Evolutionary conservation across 805 yeast genomes (phyloP).

Genomic region (Zygotorulaspora danielsina): DNA sequence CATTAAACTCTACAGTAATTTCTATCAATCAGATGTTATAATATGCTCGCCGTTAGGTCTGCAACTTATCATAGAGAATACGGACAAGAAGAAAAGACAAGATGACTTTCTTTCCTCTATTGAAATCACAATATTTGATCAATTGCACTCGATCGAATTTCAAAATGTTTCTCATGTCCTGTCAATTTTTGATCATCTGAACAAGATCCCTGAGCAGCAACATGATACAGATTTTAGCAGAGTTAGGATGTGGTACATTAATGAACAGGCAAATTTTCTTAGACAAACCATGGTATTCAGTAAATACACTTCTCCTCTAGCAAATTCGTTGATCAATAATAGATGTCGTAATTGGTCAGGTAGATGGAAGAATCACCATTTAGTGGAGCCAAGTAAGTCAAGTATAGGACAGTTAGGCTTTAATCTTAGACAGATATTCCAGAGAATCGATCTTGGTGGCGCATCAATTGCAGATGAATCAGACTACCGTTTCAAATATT

Average conservation of each 20-base stretch:
- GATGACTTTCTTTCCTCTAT: conserved; percentile 84
- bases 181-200: conserved; percentile 61
- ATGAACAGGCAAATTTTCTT: conserved; percentile 66
- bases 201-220: conserved; percentile 71
- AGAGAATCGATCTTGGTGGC: conserved; percentile 55
- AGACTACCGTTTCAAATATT: conserved; percentile 75
- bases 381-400: conserved; percentile 44
- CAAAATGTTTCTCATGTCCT: conserved; percentile 91
- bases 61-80: conserved; percentile 68
- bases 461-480: conserved; percentile 61
- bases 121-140: conserved; percentile 76
- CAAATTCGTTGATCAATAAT: conserved; percentile 56
- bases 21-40: conserved; percentile 79
- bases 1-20: conserved; percentile 75
- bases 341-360: conserved; percentile 57
- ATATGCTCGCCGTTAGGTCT: conserved; percentile 91
- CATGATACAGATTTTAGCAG: conserved; percentile 87
- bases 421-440: conserved; percentile 63
- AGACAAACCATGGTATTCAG: conserved; percentile 77
- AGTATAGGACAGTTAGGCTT: conserved; percentile 63
- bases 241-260: conserved; percentile 87
- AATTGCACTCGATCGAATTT: conserved; percentile 79
- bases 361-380: conserved; percentile 50
- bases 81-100: conserved; percentile 53
- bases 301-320: conserved; percentile 75